A percentile compares a stretch with the other conserved stretches of the same genome.
phyloP scores from a whole-genome alignment of 495 filamentous ascomycete species.

The Penicillium parvum region DNA sequence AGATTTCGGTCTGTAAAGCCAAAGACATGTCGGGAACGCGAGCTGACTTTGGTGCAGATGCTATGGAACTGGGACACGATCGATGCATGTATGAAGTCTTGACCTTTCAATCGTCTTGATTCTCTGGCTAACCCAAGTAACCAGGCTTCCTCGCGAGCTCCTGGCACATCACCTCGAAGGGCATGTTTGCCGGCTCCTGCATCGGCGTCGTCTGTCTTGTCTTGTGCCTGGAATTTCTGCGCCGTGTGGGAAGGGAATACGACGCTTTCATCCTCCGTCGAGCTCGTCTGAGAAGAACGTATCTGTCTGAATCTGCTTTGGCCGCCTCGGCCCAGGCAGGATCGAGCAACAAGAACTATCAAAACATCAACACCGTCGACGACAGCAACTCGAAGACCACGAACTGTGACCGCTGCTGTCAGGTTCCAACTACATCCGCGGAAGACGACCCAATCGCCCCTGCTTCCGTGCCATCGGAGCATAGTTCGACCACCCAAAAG shows the following conservation, averaged over 20 bases:
- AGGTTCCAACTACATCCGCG: neutral
- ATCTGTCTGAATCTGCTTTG: conserved; percentile 8
- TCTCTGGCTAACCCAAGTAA: neutral
- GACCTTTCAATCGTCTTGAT: neutral
- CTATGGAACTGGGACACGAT: conserved; percentile 75
- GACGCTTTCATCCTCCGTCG: conserved; percentile 53
- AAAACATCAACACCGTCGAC: neutral
- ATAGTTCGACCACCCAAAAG: neutral
- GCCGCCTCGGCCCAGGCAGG: neutral
- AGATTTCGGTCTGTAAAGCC: conserved; percentile 37
- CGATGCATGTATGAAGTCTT: conserved; percentile 49
- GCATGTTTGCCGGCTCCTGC: conserved; percentile 65
- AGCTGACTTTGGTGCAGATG: conserved; percentile 48
- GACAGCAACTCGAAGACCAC: neutral
- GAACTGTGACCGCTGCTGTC: conserved; percentile 3
- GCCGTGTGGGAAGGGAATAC: conserved; percentile 55
- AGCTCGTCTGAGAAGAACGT: conserved; percentile 19
- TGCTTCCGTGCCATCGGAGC: neutral
- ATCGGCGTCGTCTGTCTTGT: conserved; percentile 65
- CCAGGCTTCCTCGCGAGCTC: conserved; percentile 56
- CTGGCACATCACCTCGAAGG: conserved; percentile 60
- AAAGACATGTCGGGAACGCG: neutral
- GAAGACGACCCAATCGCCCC: conserved; percentile 8
- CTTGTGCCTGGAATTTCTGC: conserved; percentile 58
- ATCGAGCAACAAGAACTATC: neutral